These are phyloP conservation scores for Populus simonii DNA, from an alignment of 345 rosid species.

Conservation along the genomic window DNA sequence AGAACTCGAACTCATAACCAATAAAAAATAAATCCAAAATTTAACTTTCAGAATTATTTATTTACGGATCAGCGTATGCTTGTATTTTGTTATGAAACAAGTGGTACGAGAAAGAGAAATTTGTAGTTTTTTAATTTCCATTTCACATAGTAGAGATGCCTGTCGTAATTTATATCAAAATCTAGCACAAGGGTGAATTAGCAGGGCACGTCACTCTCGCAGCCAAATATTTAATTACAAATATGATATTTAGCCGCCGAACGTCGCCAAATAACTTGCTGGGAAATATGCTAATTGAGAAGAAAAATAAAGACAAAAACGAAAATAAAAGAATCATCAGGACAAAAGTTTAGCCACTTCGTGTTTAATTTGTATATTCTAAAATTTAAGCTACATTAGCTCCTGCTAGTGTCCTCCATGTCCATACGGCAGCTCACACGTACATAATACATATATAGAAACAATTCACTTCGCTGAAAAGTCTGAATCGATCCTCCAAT, in stretches of 20 bases:
- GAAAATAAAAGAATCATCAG: background rate
- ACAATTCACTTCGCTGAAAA: background rate
- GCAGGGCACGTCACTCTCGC: background rate
- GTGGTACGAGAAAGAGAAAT: background rate
- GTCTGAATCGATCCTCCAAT: background rate
- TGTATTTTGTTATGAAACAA: background rate
- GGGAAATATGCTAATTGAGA: background rate
- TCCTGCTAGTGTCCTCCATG: background rate
- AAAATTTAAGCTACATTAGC: background rate
- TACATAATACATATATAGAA: background rate
- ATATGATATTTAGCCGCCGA: background rate
- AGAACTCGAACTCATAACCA: fast-evolving
- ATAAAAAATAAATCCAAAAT: no score
- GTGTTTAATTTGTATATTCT: background rate
- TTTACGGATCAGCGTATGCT: background rate
- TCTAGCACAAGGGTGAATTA: background rate
- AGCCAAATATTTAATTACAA: background rate
- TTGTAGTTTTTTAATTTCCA: background rate
- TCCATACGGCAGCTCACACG: background rate
- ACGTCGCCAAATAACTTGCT: background rate
- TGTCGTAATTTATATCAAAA: background rate
- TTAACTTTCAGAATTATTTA: fast-evolving
- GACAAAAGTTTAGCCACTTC: background rate
- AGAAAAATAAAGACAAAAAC: background rate
- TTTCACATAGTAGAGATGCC: background rate